Conservation (phyloP, 306 rosid genomes). For the Cucumis cinereus region DNA sequence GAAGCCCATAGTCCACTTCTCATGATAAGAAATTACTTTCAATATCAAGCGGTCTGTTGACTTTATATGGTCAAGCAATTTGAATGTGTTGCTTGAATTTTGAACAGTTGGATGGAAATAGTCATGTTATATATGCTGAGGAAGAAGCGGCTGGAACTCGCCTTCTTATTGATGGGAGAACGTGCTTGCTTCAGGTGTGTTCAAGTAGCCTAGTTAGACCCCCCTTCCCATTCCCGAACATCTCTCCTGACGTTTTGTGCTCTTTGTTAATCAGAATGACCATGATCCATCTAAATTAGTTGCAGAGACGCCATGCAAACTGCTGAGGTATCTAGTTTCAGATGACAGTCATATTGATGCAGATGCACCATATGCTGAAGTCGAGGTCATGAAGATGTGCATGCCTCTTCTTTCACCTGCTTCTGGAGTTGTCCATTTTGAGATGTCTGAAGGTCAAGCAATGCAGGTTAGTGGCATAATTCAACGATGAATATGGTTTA, state of each 20-base stretch:
- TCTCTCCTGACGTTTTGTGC: conserved; percentile 9
- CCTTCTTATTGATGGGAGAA: conserved; percentile 97
- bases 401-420: conserved; percentile 99
- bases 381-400: conserved; percentile 99
- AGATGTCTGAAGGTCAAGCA: conserved; percentile 93
- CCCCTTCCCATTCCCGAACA: not conserved
- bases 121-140: conserved; percentile 94
- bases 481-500: conserved; percentile 1
- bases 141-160: conserved; percentile 99
- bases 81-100: conserved; percentile 22
- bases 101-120: conserved; percentile 88
- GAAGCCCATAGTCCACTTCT: not conserved
- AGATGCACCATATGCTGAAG: conserved; percentile 92
- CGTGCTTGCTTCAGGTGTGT: conserved; percentile 97
- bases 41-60: not conserved
- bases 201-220: conserved; percentile 1
- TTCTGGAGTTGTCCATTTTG: conserved; percentile 79
- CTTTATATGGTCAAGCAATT: not conserved
- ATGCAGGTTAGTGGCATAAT: conserved; percentile 62
- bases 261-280: conserved; percentile 55
- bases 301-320: conserved; percentile 98
- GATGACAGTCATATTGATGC: conserved; percentile 78
- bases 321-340: conserved; percentile 60
- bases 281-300: conserved; percentile 91
- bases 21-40: not conserved